phyloP scores from a whole-genome alignment of 768 basidiomycete genomes.

The Gloeostereum incarnatum region DNA sequence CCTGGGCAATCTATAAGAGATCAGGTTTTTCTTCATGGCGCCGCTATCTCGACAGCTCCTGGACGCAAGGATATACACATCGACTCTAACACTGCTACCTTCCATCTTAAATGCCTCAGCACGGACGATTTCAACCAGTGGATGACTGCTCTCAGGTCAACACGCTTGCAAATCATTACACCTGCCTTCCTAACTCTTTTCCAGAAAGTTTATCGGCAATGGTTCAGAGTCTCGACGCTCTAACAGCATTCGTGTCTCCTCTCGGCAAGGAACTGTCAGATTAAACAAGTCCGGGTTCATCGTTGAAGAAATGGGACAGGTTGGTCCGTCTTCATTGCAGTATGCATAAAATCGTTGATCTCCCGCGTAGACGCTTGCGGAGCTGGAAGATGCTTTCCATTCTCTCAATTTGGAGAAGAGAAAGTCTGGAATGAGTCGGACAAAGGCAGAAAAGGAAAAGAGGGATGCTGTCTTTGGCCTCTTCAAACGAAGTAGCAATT shows the following conservation, averaged over 20 bases:
- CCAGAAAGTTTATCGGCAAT: conserved; percentile 55
- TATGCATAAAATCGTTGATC: conserved; percentile 1
- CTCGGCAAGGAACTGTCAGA: conserved; percentile 31
- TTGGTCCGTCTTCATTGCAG: conserved; percentile 21
- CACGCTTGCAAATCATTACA: conserved; percentile 2
- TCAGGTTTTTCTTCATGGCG: conserved; percentile 52
- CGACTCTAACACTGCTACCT: conserved; percentile 67
- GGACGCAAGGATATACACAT: conserved; percentile 80
- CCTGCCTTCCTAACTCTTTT: conserved; percentile 4
- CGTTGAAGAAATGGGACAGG: conserved; percentile 59
- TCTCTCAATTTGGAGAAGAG: conserved; percentile 18
- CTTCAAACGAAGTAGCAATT: conserved; percentile 49
- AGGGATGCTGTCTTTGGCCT: conserved; percentile 40
- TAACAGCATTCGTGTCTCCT: conserved; percentile 28
- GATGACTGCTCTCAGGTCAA: conserved; percentile 69
- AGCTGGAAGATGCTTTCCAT: conserved; percentile 46
- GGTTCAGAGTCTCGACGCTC: conserved; percentile 35
- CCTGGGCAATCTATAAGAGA: conserved; percentile 68
- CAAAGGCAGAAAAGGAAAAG: conserved; percentile 33
- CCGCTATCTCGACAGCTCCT: conserved; percentile 70
- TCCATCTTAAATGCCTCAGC: conserved; percentile 75
- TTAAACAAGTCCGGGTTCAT: conserved; percentile 40
- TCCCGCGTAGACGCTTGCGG: conserved; percentile 38
- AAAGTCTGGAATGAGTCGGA: conserved; percentile 30
- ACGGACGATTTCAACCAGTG: conserved; percentile 62